Percentiles rank a stretch among this genome's conserved stretches.
These are phyloP conservation scores for Fusarium secorum DNA, from an alignment of 2,329 filamentous ascomycete genomes.

Conservation along the genomic window DNA sequence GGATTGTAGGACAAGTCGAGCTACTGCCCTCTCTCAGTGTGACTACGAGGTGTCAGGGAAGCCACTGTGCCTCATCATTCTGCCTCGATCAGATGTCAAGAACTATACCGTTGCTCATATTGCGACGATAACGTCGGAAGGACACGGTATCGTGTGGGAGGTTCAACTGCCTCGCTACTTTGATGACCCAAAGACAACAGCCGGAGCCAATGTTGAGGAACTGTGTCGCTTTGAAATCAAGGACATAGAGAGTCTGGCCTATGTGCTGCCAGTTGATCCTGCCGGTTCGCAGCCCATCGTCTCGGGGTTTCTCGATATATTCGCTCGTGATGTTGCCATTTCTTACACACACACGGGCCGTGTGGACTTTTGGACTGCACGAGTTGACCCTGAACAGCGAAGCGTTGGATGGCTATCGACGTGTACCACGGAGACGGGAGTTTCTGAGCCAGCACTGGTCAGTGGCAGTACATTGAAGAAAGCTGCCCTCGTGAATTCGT, in stretches of 20 bases:
- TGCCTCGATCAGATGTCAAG: slow-evolving; percentile 69
- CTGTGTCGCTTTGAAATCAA: slow-evolving; percentile 77
- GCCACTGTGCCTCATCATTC: slow-evolving; percentile 79
- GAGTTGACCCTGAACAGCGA: slow-evolving; percentile 66
- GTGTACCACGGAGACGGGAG: slow-evolving; percentile 80
- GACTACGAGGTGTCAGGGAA: slow-evolving; percentile 70
- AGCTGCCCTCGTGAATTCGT: slow-evolving; percentile 79
- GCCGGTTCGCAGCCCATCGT: slow-evolving; percentile 76
- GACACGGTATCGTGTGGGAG: slow-evolving; percentile 84
- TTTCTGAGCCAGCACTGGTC: slow-evolving; percentile 76
- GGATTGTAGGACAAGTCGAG: slow-evolving; percentile 73
- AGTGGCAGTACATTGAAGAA: slow-evolving; percentile 89
- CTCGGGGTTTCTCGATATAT: slow-evolving; percentile 84
- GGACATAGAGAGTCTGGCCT: slow-evolving; percentile 64
- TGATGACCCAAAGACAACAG: slow-evolving; percentile 36
- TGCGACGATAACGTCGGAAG: slow-evolving; percentile 81
- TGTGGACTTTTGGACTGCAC: slow-evolving; percentile 86
- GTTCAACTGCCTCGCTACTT: slow-evolving; percentile 65
- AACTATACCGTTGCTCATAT: slow-evolving; percentile 71
- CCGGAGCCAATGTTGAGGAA: slow-evolving; percentile 58
- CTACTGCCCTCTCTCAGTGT: slow-evolving; percentile 59
- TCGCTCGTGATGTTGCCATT: slow-evolving; percentile 84
- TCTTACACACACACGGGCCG: slow-evolving; percentile 80
- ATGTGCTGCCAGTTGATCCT: slow-evolving; percentile 84
- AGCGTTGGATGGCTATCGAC: slow-evolving; percentile 84